A percentile compares a stretch with the other conserved stretches of the same genome.
Evolutionary conservation across 305 asterid genomes (phyloP).

Genomic region (Solanum hybrid): DNA sequence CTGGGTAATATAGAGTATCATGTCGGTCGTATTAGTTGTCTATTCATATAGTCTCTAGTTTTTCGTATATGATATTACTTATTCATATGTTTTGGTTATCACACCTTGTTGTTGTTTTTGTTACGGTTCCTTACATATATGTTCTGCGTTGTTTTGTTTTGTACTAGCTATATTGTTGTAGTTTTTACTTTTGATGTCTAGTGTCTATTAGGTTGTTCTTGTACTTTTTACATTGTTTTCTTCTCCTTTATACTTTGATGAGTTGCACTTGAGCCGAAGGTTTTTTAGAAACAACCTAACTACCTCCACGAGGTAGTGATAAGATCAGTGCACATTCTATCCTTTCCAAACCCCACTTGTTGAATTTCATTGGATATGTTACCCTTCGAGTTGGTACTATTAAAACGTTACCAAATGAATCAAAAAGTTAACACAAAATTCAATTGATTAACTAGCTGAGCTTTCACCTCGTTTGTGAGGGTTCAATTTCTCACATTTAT

Average conservation of each 20-base stretch:
- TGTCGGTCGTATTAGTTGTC: neutral
- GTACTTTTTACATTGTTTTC: too few relatives aligned
- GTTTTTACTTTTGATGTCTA: neutral
- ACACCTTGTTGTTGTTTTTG: neutral
- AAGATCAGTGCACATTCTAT: rapidly evolving
- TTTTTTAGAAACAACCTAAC: rapidly evolving
- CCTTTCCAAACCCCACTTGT: too few relatives aligned
- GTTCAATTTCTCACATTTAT: neutral
- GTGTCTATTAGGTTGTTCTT: neutral
- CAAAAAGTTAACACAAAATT: neutral
- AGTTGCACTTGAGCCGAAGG: rapidly evolving
- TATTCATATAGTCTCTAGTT: neutral
- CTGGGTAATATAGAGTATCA: too few relatives aligned
- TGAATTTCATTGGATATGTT: neutral
- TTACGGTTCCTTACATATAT: neutral
- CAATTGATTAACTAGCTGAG: neutral
- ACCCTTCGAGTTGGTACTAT: neutral
- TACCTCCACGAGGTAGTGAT: too few relatives aligned
- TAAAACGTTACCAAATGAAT: neutral
- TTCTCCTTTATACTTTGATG: neutral
- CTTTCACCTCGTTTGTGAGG: rapidly evolving
- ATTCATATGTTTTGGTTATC: too few relatives aligned
- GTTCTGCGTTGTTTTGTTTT: neutral
- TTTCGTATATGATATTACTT: neutral
- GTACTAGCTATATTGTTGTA: neutral